Percentiles rank a stretch among this genome's conserved stretches.
Conservation (phyloP, 805 yeast genomes). For the Candida multigemmis region DNA sequence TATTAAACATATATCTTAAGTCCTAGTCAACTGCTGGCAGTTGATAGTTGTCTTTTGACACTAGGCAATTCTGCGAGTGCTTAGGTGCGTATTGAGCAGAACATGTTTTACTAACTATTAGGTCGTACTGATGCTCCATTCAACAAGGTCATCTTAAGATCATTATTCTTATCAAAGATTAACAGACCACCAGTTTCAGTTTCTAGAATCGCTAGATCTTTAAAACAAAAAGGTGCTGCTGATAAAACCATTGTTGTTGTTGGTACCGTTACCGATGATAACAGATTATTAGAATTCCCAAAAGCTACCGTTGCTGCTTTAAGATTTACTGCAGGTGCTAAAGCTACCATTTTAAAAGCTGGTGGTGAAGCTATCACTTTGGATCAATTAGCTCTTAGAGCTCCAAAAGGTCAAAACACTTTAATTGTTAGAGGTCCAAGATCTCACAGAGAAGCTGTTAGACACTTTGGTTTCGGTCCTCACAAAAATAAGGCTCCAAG, state of each 20-base stretch:
- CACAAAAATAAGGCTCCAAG: conserved; percentile 99
- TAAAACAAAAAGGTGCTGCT: conserved; percentile 74
- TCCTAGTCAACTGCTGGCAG: conserved; percentile 2
- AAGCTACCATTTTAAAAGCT: conserved; percentile 92
- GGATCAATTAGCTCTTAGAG: conserved; percentile 97
- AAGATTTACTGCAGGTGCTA: conserved; percentile 98
- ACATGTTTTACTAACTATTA: conserved; percentile 30
- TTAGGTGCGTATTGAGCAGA: conserved; percentile 41
- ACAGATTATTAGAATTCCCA: conserved; percentile 90
- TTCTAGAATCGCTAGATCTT: conserved; percentile 80
- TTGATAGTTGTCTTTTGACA: conserved; percentile 1
- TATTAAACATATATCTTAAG: neutral
- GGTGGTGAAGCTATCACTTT: conserved; percentile 99
- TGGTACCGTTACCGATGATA: conserved; percentile 98
- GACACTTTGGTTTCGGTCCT: conserved; percentile 99
- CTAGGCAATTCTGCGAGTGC: conserved; percentile 29
- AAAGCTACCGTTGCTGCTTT: conserved; percentile 98
- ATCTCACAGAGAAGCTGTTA: conserved; percentile 97
- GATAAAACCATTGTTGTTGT: conserved; percentile 94
- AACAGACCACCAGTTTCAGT: conserved; percentile 99
- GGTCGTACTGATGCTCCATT: conserved; percentile 99
- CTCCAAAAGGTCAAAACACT: conserved; percentile 99
- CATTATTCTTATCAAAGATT: conserved; percentile 94
- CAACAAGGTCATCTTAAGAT: conserved; percentile 94
- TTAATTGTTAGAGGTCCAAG: conserved; percentile 98